phyloP scores from a whole-genome alignment of 2,329 filamentous ascomycete genomes.

The Ophiostoma fasciatum region DNA sequence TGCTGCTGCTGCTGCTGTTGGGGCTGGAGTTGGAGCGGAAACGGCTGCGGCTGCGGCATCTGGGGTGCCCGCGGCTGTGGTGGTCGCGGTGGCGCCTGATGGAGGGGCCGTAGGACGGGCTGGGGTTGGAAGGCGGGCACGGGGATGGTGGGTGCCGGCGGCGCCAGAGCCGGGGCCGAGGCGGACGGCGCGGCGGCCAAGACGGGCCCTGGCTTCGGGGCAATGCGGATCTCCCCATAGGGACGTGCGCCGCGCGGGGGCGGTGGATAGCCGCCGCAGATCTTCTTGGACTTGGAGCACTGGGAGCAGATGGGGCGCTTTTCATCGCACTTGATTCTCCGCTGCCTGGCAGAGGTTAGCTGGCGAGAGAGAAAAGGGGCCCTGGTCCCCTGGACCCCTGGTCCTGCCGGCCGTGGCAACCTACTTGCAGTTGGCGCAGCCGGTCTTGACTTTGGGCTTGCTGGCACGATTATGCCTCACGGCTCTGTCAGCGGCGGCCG shows the following conservation, averaged over 20 bases:
- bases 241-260: conserved; percentile 32
- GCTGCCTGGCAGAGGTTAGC: conserved; percentile 25
- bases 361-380: no score
- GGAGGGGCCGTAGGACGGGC: background rate
- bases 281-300: conserved; percentile 42
- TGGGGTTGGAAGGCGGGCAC: no score
- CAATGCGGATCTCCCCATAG: conserved; percentile 33
- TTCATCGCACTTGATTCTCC: conserved; percentile 54
- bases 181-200: conserved; percentile 9
- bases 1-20: no score
- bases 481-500: background rate
- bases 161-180: conserved; percentile 9
- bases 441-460: conserved; percentile 50
- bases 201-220: conserved; percentile 26
- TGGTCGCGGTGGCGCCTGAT: no score
- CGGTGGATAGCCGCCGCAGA: conserved; percentile 47
- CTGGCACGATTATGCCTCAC: conserved; percentile 36
- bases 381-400: no score
- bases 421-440: conserved; percentile 55
- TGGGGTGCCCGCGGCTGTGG: no score
- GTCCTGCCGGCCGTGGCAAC: no score
- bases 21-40: no score
- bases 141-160: no score
- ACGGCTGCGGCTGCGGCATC: no score
- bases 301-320: conserved; percentile 43